Evolutionary conservation across 805 yeast genomes (phyloP), one percentile per base, ranked within the genome.

Genomic region (Blastobotrys attinorum): DNA sequence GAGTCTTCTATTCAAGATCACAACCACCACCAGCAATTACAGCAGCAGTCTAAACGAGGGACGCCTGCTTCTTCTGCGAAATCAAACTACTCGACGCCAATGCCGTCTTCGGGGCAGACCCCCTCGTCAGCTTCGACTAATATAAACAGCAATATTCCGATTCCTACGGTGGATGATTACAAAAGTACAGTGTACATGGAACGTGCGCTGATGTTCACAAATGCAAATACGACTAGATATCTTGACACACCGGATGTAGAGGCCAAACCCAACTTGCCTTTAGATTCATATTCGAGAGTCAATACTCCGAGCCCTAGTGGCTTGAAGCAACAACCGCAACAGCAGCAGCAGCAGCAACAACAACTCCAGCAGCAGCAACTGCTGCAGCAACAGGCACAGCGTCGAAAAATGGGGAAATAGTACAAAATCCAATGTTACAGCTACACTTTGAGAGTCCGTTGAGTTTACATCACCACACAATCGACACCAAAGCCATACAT

Each of bases 401-500:
- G n/a, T n/a, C n/a, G n/a, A n/a, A n/a, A n/a, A n/a, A n/a, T n/a
- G n/a, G n/a, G n/a, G n/a, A n/a, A n/a, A n/a, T n/a, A n/a, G n/a
- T n/a, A n/a, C n/a, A n/a, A n/a, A n/a, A n/a, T n/a, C n/a, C n/a
- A n/a, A n/a, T n/a, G n/a, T n/a, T n/a, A n/a, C n/a, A n/a, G n/a
- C n/a, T n/a, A n/a, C n/a, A n/a, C n/a, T n/a, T n/a, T n/a, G n/a
- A n/a, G n/a, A n/a, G n/a, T n/a, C n/a, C n/a, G n/a, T n/a, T n/a
- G n/a, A n/a, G n/a, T n/a, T 63, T 59, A 81, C 65, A 73, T 65
- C 34, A 86, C 66, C 0, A 60, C 51, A 66, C 96, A 89, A 56
- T 88, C 96, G 22, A 78, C 83, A 4, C 67, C 88, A 43, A 90
- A 70, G 0, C 98, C 97, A 57, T 88, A 92, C 80, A 92, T 84